phyloP scores from a whole-genome alignment of 768 basidiomycete species.

The Tremella mesenterica region DNA sequence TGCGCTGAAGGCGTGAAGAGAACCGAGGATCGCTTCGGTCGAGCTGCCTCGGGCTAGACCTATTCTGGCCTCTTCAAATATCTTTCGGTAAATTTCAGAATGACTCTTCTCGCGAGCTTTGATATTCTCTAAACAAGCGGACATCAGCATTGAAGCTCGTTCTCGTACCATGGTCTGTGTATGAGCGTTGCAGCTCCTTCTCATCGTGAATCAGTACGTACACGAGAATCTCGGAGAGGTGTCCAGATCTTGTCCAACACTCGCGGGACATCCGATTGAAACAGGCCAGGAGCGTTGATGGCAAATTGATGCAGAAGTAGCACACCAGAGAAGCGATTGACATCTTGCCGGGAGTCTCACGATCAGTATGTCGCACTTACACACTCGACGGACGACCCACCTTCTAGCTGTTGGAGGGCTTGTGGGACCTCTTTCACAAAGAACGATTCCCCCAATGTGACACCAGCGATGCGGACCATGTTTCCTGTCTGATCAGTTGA shows the following conservation, averaged over 20 bases:
- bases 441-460: conserved; percentile 75
- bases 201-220: conserved; percentile 36
- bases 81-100: conserved; percentile 59
- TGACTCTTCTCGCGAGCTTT: conserved; percentile 58
- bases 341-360: conserved; percentile 64
- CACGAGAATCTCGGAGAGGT: conserved; percentile 76
- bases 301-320: conserved; percentile 90
- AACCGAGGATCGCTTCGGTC: conserved; percentile 86
- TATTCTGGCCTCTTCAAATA: conserved; percentile 75
- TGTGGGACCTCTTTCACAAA: conserved; percentile 82
- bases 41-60: conserved; percentile 66
- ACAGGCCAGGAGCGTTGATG: conserved; percentile 73
- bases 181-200: not conserved
- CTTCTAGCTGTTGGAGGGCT: conserved; percentile 64
- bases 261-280: conserved; percentile 74
- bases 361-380: not conserved
- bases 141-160: conserved; percentile 85
- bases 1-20: conserved; percentile 81
- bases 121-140: conserved; percentile 82
- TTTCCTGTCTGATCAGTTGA: conserved; percentile 11
- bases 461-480: conserved; percentile 76
- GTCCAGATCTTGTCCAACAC: conserved; percentile 90
- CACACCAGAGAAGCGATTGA: conserved; percentile 83
- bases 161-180: conserved; percentile 67
- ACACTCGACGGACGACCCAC: conserved; percentile 9